These are phyloP conservation scores for Trichoderma arundinaceum DNA, from an alignment of 2,329 filamentous ascomycete genomes.

Conservation along the genomic window DNA sequence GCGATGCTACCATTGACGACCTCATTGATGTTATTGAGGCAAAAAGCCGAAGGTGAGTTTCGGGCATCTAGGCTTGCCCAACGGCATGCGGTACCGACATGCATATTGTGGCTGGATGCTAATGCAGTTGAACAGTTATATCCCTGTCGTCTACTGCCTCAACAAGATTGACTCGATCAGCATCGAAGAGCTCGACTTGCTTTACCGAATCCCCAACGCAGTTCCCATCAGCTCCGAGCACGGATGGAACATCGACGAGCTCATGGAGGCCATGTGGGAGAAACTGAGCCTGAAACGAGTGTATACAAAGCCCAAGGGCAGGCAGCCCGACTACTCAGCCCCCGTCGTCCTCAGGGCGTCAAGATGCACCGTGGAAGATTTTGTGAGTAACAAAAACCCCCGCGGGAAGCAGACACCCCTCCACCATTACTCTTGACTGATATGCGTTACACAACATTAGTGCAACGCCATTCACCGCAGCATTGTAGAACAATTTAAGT, in stretches of 20 bases:
- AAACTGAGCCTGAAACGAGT: constrained; percentile 89
- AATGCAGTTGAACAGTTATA: constrained; percentile 68
- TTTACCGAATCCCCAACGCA: constrained; percentile 96
- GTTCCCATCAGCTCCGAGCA: constrained; percentile 97
- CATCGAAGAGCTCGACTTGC: constrained; percentile 93
- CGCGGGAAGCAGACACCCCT: background rate
- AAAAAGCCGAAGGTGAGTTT: constrained; percentile 68
- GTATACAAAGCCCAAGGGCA: constrained; percentile 98
- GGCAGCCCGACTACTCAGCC: constrained; percentile 86
- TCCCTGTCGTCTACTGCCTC: constrained; percentile 97
- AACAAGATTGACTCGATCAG: constrained; percentile 99
- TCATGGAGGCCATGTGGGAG: constrained; percentile 98
- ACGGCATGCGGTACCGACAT: background rate
- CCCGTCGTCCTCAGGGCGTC: constrained; percentile 87
- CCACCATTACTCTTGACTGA: constrained; percentile 39
- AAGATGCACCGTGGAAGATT: constrained; percentile 92
- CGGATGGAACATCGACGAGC: constrained; percentile 97
- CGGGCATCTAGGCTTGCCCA: background rate
- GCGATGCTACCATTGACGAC: constrained; percentile 96
- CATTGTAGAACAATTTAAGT: constrained; percentile 94
- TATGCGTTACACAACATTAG: constrained; percentile 55
- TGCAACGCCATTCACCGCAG: constrained; percentile 97
- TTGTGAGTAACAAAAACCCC: constrained; percentile 66
- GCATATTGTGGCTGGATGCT: constrained; percentile 3
- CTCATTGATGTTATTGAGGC: constrained; percentile 95